Conservation (phyloP, 331 rosid species). For the Malus hybrid region DNA sequence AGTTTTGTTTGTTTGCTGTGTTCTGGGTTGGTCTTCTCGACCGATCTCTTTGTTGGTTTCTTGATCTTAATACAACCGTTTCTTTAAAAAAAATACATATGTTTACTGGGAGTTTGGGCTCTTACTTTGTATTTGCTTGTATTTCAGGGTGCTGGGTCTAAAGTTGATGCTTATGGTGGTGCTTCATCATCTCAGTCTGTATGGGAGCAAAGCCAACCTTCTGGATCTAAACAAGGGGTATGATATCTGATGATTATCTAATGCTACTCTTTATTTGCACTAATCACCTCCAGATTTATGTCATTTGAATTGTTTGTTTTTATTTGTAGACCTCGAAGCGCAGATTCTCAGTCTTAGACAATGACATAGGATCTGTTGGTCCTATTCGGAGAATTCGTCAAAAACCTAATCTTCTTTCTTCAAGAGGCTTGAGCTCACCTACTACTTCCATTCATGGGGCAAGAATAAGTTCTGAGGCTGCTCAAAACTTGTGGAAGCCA, state of each 20-base stretch:
- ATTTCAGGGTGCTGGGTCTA: conserved; percentile 43
- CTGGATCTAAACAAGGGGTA: conserved; percentile 60
- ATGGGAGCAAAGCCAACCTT: conserved; percentile 38
- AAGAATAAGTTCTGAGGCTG: conserved; percentile 26
- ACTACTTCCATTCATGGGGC: conserved; percentile 28
- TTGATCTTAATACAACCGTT: background rate
- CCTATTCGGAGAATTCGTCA: conserved; percentile 73
- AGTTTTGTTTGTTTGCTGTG: background rate
- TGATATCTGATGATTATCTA: conserved; percentile 3
- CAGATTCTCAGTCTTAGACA: conserved; percentile 56
- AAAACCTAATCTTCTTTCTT: conserved; percentile 56
- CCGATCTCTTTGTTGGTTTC: no score
- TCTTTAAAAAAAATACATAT: conserved; percentile 19
- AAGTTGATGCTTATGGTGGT: conserved; percentile 33
- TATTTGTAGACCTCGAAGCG: conserved; percentile 57
- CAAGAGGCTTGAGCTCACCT: conserved; percentile 48
- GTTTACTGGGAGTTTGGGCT: background rate
- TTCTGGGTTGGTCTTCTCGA: background rate
- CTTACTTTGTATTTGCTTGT: conserved; percentile 5
- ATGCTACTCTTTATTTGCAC: conserved; percentile 4
- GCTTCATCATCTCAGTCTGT: conserved; percentile 46
- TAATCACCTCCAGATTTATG: background rate
- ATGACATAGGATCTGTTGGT: conserved; percentile 78
- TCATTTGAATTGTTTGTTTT: conserved; percentile 8
- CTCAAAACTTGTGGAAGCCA: conserved; percentile 35